Conservation (phyloP, 139 green algal species). For the Chlamydomonas eustigma region DNA sequence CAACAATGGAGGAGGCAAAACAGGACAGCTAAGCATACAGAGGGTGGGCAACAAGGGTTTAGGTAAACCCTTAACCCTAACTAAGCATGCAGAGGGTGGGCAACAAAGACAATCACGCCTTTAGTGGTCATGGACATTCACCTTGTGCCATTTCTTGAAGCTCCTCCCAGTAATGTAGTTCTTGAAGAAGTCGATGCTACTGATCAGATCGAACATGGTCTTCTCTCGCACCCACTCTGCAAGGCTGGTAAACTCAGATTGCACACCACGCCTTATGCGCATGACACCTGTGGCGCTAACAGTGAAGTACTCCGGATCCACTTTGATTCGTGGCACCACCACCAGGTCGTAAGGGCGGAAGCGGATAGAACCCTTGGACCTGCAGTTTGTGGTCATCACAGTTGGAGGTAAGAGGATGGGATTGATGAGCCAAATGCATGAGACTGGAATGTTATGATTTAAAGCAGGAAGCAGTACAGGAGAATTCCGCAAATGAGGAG, state of each 20-base stretch:
- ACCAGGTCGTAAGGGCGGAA: conserved; percentile 72
- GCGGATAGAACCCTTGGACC: conserved; percentile 36
- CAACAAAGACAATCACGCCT: no score
- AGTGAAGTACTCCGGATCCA: conserved; percentile 67
- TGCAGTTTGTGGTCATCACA: conserved; percentile 17
- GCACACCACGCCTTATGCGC: conserved; percentile 53
- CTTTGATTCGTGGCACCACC: conserved; percentile 50
- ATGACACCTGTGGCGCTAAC: conserved; percentile 71
- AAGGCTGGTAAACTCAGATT: conserved; percentile 66
- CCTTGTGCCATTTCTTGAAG: conserved; percentile 68
- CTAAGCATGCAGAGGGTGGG: no score
- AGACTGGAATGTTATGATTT: no score
- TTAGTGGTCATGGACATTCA: conserved; percentile 32
- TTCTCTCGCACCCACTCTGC: conserved; percentile 68
- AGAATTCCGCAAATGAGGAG: no score
- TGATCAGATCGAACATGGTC: conserved; percentile 65
- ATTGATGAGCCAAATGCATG: no score
- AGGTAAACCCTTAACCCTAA: no score
- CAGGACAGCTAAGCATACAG: no score
- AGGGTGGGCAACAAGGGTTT: no score
- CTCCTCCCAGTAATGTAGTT: conserved; percentile 57
- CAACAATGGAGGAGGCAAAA: no score
- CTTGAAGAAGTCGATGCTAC: conserved; percentile 68
- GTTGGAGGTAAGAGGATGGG: background rate
- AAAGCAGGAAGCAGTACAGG: no score